Percentiles rank a stretch among this genome's conserved stretches.
Conservation (phyloP, 495 filamentous ascomycete genomes). For the Melanomma pulvis-pyrius region DNA sequence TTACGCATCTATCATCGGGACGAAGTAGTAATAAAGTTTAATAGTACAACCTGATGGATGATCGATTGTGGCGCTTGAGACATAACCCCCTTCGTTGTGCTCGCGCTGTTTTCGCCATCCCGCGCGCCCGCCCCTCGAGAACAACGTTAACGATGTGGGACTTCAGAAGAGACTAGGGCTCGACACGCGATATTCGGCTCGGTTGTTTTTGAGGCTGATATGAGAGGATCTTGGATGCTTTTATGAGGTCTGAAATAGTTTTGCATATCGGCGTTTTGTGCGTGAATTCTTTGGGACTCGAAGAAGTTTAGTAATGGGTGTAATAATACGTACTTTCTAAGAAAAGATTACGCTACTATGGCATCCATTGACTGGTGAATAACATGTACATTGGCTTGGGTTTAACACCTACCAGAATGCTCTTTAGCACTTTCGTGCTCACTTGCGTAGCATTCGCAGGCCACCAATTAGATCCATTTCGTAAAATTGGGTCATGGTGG, state of each 20-base stretch:
- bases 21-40: constrained; percentile 13
- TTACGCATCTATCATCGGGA: constrained; percentile 10
- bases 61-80: constrained; percentile 1
- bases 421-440: no score
- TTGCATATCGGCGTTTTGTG: no score
- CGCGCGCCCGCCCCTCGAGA: background rate
- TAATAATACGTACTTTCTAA: no score
- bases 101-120: background rate
- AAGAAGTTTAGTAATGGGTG: no score
- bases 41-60: background rate
- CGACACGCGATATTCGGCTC: background rate
- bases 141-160: background rate
- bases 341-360: no score
- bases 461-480: no score
- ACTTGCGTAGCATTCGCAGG: no score
- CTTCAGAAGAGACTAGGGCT: background rate
- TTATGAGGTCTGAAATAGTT: background rate
- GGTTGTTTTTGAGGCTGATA: background rate
- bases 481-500: no score
- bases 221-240: background rate
- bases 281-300: no score
- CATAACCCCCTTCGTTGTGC: constrained; percentile 1
- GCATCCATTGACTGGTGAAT: no score
- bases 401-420: no score
- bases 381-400: no score